Evolutionary conservation across 495 filamentous ascomycete species (phyloP), one percentile per base, ranked within the genome.

Genomic region (Penicillium psychrofluorescens): DNA sequence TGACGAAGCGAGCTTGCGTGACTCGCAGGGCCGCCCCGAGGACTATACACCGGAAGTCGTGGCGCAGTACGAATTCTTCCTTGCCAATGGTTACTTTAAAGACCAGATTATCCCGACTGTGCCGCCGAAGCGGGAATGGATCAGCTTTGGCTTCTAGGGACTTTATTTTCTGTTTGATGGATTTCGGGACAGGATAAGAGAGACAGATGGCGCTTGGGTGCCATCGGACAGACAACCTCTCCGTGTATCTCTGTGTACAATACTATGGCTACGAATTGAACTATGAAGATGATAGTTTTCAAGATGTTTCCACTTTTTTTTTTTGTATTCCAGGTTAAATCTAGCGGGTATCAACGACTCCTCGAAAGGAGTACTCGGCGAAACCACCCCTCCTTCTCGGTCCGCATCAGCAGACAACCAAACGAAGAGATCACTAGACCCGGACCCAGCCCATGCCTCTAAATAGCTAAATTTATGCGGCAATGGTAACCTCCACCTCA

Each of bases 401-500:
- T 22, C 4, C 22, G 22, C 22, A 4, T 22, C 22, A 22, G 22
- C 22, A 22, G 22, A 22, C 22, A 22, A 22, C 4, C 22, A 22
- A 3, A 22, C 22, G 22, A 22, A 6, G 22, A 22, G 22, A 22
- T 4, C 0, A 6, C 22, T 22, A 22, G 22, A 22, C 22, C 22
- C 4, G 6, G 22, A 22, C 4, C 2, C 22, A 48, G 44, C 51
- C 48, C 50, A 43, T 40, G 47, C 44, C 45, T 50, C 22, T 22
- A 22, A 22, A 22, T 22, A 22, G 54, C 44, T 36, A 33, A 46
- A 61, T 65, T 79, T 89, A 98, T 68, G 92, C 91, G 67, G 92
- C 92, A 76, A 98, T 98, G 61, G 92, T 98, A 56, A 98, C 92
- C 81, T 98, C 92, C 60, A 98, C 92, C 82, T 98, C 92, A 67